phyloP scores from a whole-genome alignment of 257 asterid genomes.

The Jacaranda copaia region DNA sequence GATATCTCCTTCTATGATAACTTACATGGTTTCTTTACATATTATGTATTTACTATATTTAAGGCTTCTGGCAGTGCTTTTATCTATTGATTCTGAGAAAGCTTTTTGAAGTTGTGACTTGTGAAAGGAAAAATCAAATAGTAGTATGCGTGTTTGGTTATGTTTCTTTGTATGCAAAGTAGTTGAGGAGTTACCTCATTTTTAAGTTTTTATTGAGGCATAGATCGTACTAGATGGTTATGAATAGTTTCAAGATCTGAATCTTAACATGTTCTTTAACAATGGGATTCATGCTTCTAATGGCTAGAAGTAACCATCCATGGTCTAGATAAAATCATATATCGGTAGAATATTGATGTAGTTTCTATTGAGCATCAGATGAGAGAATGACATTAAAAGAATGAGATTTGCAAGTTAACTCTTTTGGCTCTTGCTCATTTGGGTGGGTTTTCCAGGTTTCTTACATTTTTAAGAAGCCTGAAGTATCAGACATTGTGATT shows the following conservation, averaged over 20 bases:
- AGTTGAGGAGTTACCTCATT: constrained; percentile 1
- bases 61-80: constrained; percentile 14
- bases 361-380: constrained; percentile 21
- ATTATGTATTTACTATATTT: background rate
- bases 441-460: constrained; percentile 67
- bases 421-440: constrained; percentile 14
- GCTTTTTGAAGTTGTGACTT: background rate
- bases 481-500: constrained; percentile 83
- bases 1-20: background rate
- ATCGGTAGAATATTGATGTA: constrained; percentile 15
- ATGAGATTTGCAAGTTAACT: constrained; percentile 14
- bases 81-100: constrained; percentile 5
- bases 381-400: background rate
- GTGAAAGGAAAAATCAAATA: background rate
- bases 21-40: background rate
- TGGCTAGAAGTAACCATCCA: background rate
- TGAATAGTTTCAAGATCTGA: constrained; percentile 15
- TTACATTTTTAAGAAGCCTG: constrained; percentile 82
- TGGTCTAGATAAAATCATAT: constrained; percentile 14
- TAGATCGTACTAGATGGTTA: constrained; percentile 1
- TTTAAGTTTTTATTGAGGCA: constrained; percentile 24
- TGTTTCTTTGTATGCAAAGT: background rate
- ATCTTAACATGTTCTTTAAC: background rate
- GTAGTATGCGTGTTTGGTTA: background rate
- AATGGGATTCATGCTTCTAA: constrained; percentile 4